phyloP scores from a whole-genome alignment of 2,329 filamentous ascomycete species.

The Aspergillus cejpii region DNA sequence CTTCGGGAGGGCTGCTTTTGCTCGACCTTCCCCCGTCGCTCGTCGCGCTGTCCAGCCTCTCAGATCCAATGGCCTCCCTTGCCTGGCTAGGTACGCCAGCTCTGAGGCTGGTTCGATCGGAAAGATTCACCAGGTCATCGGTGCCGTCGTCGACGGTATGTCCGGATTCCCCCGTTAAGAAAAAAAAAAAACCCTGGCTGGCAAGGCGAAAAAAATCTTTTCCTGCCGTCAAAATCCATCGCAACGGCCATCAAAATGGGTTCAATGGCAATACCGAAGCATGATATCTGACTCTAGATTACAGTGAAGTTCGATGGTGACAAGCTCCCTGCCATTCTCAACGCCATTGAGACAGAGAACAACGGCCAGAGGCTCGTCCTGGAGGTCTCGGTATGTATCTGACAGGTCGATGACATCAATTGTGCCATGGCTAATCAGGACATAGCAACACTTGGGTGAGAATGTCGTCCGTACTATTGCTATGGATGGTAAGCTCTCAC shows the following conservation, averaged over 20 bases:
- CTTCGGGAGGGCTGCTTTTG: conserved; percentile 55
- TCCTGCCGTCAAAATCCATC: conserved; percentile 35
- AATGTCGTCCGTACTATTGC: conserved; percentile 99
- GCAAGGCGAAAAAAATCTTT: conserved; percentile 43
- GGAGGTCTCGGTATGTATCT: conserved; percentile 78
- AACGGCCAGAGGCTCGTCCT: conserved; percentile 89
- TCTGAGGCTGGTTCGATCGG: conserved; percentile 53
- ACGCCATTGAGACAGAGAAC: conserved; percentile 88
- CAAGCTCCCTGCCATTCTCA: conserved; percentile 93
- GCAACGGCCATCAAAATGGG: conserved; percentile 27
- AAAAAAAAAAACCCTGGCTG: conserved; percentile 17
- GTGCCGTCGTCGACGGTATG: conserved; percentile 97
- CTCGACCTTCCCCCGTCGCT: conserved; percentile 50
- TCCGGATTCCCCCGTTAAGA: conserved; percentile 22
- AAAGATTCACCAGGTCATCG: conserved; percentile 78
- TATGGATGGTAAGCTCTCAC: conserved; percentile 79
- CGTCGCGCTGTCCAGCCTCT: conserved; percentile 53
- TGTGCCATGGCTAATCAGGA: conserved; percentile 17
- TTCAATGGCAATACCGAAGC: conserved; percentile 19
- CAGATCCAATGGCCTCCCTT: conserved; percentile 53
- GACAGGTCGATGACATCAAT: conserved; percentile 16
- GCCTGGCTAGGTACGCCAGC: conserved; percentile 57
- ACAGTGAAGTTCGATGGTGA: conserved; percentile 94
- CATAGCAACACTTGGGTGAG: conserved; percentile 97
- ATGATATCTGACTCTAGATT: conserved; percentile 29